Conservation (phyloP, 805 yeast genomes). For the Debaryomyces hansenii region DNA sequence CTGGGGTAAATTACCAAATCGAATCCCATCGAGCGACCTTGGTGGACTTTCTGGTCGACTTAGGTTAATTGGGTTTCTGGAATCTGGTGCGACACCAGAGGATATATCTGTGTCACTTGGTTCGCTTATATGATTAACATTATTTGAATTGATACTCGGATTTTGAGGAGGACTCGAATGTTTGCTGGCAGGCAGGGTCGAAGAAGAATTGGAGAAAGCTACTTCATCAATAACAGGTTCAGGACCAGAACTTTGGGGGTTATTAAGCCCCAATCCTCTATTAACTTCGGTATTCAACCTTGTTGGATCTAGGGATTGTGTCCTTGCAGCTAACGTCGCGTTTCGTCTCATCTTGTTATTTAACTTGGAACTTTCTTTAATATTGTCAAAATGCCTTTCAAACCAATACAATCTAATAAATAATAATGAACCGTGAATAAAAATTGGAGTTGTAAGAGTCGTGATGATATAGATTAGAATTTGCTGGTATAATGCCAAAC, state of each 20-base stretch:
- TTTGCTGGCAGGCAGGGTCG: conserved; percentile 5
- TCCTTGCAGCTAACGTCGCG: conserved; percentile 62
- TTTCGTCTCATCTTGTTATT: conserved; percentile 83
- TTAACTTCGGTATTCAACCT: conserved; percentile 20
- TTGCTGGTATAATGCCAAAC: conserved; percentile 74
- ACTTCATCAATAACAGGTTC: conserved; percentile 1
- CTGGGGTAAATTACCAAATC: conserved; percentile 61
- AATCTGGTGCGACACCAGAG: conserved; percentile 3
- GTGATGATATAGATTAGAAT: conserved; percentile 63
- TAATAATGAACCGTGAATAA: conserved; percentile 77
- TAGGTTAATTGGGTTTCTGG: not conserved
- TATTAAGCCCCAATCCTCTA: conserved; percentile 27
- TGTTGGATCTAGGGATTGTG: conserved; percentile 30
- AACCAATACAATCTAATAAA: conserved; percentile 85
- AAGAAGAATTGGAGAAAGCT: conserved; percentile 14
- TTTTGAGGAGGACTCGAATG: conserved; percentile 4
- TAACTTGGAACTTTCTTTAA: conserved; percentile 71
- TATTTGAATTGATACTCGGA: conserved; percentile 6
- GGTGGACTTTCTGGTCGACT: not conserved
- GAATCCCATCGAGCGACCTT: conserved; percentile 37
- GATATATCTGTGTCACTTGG: conserved; percentile 40
- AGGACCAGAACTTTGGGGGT: not conserved
- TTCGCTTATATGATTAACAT: conserved; percentile 37
- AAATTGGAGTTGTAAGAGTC: conserved; percentile 79
- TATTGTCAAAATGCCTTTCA: conserved; percentile 81